Evolutionary conservation across 306 rosid genomes (phyloP), one percentile per base, ranked within the genome.

Genomic region (Hylodesmum podocarpum): DNA sequence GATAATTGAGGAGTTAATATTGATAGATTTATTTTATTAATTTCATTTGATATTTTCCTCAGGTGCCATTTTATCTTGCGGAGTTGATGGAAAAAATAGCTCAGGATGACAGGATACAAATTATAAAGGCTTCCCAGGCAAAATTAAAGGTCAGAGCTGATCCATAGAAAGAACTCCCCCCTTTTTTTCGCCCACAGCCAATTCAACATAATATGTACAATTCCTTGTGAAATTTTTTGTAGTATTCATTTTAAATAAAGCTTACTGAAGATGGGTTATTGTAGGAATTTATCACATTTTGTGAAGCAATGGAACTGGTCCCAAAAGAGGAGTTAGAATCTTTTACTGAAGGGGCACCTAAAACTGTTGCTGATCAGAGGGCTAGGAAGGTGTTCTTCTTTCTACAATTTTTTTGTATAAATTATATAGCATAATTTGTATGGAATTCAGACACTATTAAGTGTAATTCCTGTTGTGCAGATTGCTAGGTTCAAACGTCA

Each of bases 61-160:
- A 95, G 99, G 98, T 92, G 63, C 91, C 96, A 0, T 95, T 87
- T 87, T 95, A 95, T 79, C 96, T 90, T 4, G 99, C 89, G 58
- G 99, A 92, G 87, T 75, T 95, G 88, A 88, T 92, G 1, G 99
- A 95, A 70, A 92, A 86, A 66, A 78, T 95, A 86, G 86, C 57
- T 49, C 90, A 82, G 50, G 94, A 83, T 75, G 96, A 92, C 84
- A 91, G 97, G 86, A 69, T 90, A 80, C 90, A 58, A 70, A 66
- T 95, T 83, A 83, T 95, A 46, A 88, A 86, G 89, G 83, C 87
- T 44, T 87, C 97, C 84, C 92, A 88, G 82, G 90, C 81, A 63
- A 95, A 89, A 80, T 73, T 95, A 59, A 95, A 95, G 97, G 99
- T 92, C 59, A 78, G 66, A 70, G 49, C 33, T 73, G 54, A 54